phyloP scores from a whole-genome alignment of 2,329 filamentous ascomycete species.

The Xylariales sp. region DNA sequence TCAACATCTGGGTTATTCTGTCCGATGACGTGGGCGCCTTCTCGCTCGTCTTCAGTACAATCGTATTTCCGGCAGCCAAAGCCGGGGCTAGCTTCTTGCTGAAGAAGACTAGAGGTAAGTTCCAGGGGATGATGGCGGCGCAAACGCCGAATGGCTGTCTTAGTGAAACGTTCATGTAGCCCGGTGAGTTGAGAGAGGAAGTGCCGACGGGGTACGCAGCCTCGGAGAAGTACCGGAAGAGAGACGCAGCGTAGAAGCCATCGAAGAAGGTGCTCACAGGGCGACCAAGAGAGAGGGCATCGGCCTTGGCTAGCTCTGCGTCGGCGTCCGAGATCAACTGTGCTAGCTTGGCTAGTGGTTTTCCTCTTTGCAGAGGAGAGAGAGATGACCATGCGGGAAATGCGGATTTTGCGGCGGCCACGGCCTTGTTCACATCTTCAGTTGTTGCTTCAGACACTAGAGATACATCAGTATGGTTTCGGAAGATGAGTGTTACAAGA shows the following conservation, averaged over 20 bases:
- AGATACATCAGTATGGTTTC: no score
- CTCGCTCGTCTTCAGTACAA: constrained; percentile 60
- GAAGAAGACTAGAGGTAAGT: constrained; percentile 73
- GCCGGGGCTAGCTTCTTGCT: constrained; percentile 73
- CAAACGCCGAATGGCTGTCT: constrained; percentile 13
- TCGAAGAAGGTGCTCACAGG: constrained; percentile 17
- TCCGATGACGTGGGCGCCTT: constrained; percentile 60
- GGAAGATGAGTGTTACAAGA: not conserved
- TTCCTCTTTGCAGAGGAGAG: constrained; percentile 14
- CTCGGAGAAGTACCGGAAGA: constrained; percentile 15
- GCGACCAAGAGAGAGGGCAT: constrained; percentile 15
- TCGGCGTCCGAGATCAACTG: constrained; percentile 14
- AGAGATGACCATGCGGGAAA: constrained; percentile 17
- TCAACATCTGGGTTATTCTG: constrained; percentile 60
- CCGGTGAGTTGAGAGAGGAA: constrained; percentile 15
- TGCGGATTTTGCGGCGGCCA: constrained; percentile 18
- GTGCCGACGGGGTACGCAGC: constrained; percentile 17
- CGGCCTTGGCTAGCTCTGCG: constrained; percentile 14
- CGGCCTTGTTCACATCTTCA: constrained; percentile 21
- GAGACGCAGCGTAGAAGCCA: constrained; percentile 11
- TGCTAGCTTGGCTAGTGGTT: constrained; percentile 16
- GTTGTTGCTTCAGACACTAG: constrained; percentile 13
- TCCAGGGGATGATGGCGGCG: constrained; percentile 54
- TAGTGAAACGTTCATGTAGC: constrained; percentile 15
- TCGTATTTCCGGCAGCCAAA: constrained; percentile 59